Percentiles rank a stretch among this genome's conserved stretches.
phyloP scores from a whole-genome alignment of 78 protist species.

The Chrysochromulina tobinii region DNA sequence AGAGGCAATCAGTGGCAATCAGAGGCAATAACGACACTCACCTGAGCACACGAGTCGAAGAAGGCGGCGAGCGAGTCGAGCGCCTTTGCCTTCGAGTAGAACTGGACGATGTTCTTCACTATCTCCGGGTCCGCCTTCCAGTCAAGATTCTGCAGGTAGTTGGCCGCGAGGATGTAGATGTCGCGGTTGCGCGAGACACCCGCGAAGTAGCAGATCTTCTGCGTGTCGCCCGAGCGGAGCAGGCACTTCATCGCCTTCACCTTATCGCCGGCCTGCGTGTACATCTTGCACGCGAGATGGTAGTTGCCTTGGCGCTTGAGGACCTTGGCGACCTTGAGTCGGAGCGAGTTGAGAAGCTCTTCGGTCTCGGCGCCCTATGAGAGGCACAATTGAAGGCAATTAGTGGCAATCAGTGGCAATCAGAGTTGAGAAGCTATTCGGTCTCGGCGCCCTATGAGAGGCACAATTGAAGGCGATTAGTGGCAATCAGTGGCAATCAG shows the following conservation, averaged over 20 bases:
- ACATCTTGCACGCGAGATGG: constrained; percentile 71
- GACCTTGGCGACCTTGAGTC: constrained; percentile 44
- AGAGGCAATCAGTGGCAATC: constrained; percentile 69
- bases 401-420: too few species aligned
- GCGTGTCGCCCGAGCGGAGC: constrained; percentile 77
- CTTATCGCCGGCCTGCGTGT: constrained; percentile 69
- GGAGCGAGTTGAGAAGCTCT: not conserved
- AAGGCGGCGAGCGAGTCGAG: constrained; percentile 63
- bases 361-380: not conserved
- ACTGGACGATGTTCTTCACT: constrained; percentile 64
- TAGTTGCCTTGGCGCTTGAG: constrained; percentile 52
- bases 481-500: too few species aligned
- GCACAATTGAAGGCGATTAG: too few species aligned
- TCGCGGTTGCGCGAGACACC: constrained; percentile 58
- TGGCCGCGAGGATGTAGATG: constrained; percentile 79
- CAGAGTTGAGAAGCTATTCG: too few species aligned
- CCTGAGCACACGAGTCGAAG: constrained; percentile 76
- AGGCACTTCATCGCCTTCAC: constrained; percentile 74
- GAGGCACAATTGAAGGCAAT: too few species aligned
- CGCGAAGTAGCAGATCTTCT: constrained; percentile 77
- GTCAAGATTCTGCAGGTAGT: constrained; percentile 69
- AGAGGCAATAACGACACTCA: not conserved
- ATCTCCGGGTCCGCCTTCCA: constrained; percentile 72
- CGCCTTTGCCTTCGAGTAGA: constrained; percentile 81
- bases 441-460: not conserved